Base-by-base conservation (phyloP, 1,284 basidiomycete species). In the Uromyces viciae-fabae region DNA sequence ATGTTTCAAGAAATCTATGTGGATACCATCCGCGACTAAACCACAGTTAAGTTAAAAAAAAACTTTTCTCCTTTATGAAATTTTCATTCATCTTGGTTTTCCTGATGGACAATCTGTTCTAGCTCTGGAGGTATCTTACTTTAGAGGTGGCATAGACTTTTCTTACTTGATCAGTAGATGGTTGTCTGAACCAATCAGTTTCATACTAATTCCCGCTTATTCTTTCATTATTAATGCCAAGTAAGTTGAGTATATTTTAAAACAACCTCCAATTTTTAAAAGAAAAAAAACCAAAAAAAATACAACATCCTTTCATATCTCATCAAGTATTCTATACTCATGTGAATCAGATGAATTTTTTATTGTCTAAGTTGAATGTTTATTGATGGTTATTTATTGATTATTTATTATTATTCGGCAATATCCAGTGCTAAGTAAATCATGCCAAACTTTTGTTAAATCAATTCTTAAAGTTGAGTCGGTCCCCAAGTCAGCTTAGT, bases 211-310 rank as follows among this genome's bases (percentile, higher is more conserved):
- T 0, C 95, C 97, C 2, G 91, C 94, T 1, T 90, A 91, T 3
- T 90, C 93, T 14, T 99, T 98, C 86, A 95, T 99, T 83, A 91
- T 94, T 15, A 99, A 99, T 86, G 90, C 92, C 43, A 97, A 98
- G 87, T 96, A 31, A 62, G 78, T 42, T 60, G 17, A 15, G 36
- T 25, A 33, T 28, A 7, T 17, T 46, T 31, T 22, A 8, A 14
- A 19, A 22, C 17, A 43, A 25, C 42, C 38, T 11, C 38, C 36
- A 3, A 36, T 28, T 52, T 11, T 42, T 42, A n/a, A n/a, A n/a
- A n/a, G n/a, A n/a, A n/a, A n/a, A n/a, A n/a, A n/a, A n/a, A n/a
- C n/a, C n/a, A n/a, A n/a, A n/a, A n/a, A n/a, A n/a, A n/a, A n/a
- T n/a, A n/a, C n/a, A n/a, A n/a, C n/a, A n/a, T n/a, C n/a, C n/a